Evolutionary conservation across 805 yeast species (phyloP).

Genomic region (Starmera caribaea): DNA sequence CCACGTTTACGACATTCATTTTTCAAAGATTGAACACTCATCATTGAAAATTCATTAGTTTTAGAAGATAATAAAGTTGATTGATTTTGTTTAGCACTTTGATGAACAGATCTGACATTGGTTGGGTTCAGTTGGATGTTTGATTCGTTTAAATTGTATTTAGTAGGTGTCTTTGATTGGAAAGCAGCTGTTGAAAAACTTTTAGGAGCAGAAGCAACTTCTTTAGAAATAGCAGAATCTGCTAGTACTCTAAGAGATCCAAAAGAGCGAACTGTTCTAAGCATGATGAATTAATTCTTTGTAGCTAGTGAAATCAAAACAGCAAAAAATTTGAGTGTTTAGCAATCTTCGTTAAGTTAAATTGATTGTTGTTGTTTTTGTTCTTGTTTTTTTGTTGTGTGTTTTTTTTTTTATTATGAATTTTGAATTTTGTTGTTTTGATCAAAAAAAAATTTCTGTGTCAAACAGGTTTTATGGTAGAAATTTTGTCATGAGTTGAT

Average conservation of each 20-base stretch:
- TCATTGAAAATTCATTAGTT: conserved; percentile 20
- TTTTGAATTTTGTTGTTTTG: too few relatives aligned
- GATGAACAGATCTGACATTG: conserved; percentile 19
- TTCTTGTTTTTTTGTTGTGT: too few relatives aligned
- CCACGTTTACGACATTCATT: conserved; percentile 52
- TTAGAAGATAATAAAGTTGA: conserved; percentile 16
- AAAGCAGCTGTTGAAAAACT: conserved; percentile 2
- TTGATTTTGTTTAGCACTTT: conserved; percentile 17
- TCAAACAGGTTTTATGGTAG: too few relatives aligned
- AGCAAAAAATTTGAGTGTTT: too few relatives aligned
- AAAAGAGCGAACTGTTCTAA: conserved; percentile 20
- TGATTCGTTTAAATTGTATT: conserved; percentile 12
- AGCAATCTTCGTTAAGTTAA: too few relatives aligned
- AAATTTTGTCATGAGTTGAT: too few relatives aligned
- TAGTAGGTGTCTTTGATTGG: conserved; percentile 2
- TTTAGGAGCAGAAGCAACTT: conserved; percentile 5
- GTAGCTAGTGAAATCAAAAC: too few relatives aligned
- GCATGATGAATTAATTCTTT: conserved; percentile 5
- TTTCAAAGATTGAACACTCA: conserved; percentile 47
- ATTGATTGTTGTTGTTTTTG: too few relatives aligned
- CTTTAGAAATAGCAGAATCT: conserved; percentile 5
- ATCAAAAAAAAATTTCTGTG: too few relatives aligned
- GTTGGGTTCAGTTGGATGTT: conserved; percentile 14
- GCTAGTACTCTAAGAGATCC: conserved; percentile 14
- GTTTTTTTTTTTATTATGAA: too few relatives aligned